These are phyloP conservation scores for Suillus hirtellus DNA, from an alignment of 768 basidiomycete species.

Conservation along the genomic window DNA sequence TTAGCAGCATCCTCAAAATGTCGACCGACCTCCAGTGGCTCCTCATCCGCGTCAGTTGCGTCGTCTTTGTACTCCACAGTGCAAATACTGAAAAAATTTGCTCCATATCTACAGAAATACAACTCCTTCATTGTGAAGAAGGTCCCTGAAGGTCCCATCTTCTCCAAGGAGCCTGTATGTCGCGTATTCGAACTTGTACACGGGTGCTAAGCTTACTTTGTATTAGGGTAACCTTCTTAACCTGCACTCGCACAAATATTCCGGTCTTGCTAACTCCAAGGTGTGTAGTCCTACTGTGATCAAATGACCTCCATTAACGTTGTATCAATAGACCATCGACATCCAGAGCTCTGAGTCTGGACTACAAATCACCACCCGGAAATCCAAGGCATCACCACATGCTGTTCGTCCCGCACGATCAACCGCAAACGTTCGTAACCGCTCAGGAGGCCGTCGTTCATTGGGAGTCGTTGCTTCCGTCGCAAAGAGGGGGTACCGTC, in stretches of 20 bases:
- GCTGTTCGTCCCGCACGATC: constrained; percentile 51
- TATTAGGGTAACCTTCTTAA: constrained; percentile 81
- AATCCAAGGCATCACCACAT: constrained; percentile 55
- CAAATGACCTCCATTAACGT: constrained; percentile 3
- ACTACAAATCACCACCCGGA: constrained; percentile 64
- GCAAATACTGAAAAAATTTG: neutral
- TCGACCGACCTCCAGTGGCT: constrained; percentile 93
- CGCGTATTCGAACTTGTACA: constrained; percentile 1
- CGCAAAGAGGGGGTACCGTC: constrained; percentile 72
- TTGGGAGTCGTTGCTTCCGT: constrained; percentile 59
- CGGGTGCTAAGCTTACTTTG: constrained; percentile 13
- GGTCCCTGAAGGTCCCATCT: constrained; percentile 67
- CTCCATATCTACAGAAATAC: constrained; percentile 52
- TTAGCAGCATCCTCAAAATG: constrained; percentile 50
- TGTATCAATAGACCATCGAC: constrained; percentile 56
- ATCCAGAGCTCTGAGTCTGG: constrained; percentile 55
- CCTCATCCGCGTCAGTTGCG: constrained; percentile 72
- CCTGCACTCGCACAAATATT: constrained; percentile 91
- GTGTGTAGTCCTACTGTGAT: constrained; percentile 35
- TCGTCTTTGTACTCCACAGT: neutral
- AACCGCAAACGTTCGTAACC: constrained; percentile 57
- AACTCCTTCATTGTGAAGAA: constrained; percentile 88
- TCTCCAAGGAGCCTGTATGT: constrained; percentile 84
- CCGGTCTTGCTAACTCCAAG: constrained; percentile 84
- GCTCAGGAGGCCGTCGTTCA: constrained; percentile 72